phyloP scores from a whole-genome alignment of 768 basidiomycete species.

The Termitomyces eurrhizus region DNA sequence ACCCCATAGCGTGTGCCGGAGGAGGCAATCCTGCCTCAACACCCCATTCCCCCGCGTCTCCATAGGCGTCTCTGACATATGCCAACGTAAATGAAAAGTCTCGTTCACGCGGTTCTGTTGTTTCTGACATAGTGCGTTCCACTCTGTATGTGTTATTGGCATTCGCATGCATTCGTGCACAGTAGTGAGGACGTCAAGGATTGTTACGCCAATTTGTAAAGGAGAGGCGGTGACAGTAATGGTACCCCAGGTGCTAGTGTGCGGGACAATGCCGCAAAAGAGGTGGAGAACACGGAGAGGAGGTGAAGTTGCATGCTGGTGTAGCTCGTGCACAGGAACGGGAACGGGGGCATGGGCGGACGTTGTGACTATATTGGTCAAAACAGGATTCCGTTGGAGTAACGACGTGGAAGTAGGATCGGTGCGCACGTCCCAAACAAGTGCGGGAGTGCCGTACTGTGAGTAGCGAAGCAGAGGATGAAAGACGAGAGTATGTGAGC shows the following conservation, averaged over 20 bases:
- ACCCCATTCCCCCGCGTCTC: conserved; percentile 37
- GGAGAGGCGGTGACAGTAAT: conserved; percentile 29
- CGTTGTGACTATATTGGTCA: neutral
- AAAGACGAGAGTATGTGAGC: conserved; percentile 12
- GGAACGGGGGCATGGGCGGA: conserved; percentile 20
- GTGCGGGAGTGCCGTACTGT: conserved; percentile 26
- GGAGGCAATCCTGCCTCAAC: conserved; percentile 45
- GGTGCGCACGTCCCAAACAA: conserved; percentile 51
- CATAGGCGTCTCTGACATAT: conserved; percentile 29
- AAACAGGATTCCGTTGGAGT: conserved; percentile 19
- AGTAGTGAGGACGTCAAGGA: conserved; percentile 47
- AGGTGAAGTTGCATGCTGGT: conserved; percentile 41
- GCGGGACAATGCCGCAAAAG: conserved; percentile 43
- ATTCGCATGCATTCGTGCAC: conserved; percentile 35
- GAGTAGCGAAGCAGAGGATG: conserved; percentile 36
- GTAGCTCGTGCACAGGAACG: conserved; percentile 30
- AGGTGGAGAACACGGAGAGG: conserved; percentile 33
- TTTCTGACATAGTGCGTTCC: conserved; percentile 35
- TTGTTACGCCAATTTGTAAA: conserved; percentile 30
- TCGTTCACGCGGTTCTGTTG: conserved; percentile 38
- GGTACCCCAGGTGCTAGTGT: conserved; percentile 40
- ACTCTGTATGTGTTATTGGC: conserved; percentile 38
- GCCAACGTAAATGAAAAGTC: conserved; percentile 45
- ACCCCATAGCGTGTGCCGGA: conserved; percentile 45
- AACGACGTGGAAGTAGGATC: conserved; percentile 27